A percentile compares a stretch with the other conserved stretches of the same genome.
These are phyloP conservation scores for Ogataea paraovalis DNA, from an alignment of 805 yeast species.

Conservation along the genomic window DNA sequence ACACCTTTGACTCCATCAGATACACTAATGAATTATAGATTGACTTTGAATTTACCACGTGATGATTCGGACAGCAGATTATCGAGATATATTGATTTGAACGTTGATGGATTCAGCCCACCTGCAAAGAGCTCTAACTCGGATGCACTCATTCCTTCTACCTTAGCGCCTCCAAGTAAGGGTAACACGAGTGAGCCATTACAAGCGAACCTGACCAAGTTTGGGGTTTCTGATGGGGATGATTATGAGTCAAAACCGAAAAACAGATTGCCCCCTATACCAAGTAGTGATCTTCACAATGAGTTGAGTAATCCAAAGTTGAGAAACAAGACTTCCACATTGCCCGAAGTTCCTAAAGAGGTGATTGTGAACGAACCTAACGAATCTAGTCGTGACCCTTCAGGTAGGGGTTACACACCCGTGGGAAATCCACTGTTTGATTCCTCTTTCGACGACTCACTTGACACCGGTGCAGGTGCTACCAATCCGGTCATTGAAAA, in stretches of 20 bases:
- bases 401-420: background rate
- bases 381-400: background rate
- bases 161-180: background rate
- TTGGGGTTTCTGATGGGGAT: background rate
- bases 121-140: background rate
- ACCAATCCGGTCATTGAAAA: background rate
- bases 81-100: conserved; percentile 15
- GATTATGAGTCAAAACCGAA: background rate
- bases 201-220: background rate
- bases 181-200: background rate
- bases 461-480: background rate
- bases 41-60: conserved; percentile 21
- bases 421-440: background rate
- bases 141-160: background rate
- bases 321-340: background rate
- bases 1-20: conserved; percentile 25
- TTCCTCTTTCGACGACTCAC: background rate
- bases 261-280: background rate
- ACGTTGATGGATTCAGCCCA: conserved; percentile 3
- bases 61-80: conserved; percentile 20
- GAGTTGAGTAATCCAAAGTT: background rate
- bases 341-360: background rate
- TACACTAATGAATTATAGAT: conserved; percentile 24
- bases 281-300: background rate
- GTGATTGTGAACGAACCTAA: background rate